Base-by-base conservation (phyloP, 176 grass and related monocot species). In the Avena insularis region DNA sequence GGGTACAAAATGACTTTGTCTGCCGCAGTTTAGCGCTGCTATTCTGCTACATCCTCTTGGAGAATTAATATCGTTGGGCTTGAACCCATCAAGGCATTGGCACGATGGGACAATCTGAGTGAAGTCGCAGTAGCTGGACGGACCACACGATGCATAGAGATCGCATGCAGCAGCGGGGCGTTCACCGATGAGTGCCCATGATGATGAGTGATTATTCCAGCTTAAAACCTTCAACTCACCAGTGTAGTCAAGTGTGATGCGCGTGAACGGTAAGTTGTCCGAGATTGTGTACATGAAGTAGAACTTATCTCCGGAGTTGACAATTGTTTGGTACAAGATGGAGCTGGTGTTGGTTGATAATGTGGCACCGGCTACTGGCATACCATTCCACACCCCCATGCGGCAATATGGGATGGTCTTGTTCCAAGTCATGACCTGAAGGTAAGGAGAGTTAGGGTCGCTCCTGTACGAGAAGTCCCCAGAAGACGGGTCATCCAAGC, bases 41-140 rank as follows among this genome's bases (percentile, higher is more conserved):
- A 13, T 92, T 57, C 91, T 87, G 0, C 53, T n/a, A 64, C 91
- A 92, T 14, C 91, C 88, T 35, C 21, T 58, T 1, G 65, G 50
- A 15, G 16, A 66, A 12, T 51, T 36, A 6, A 8, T 11, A 40
- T 68, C 50, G 4, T 71, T 1, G 61, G 67, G 49, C 49, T 87
- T 45, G 12, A 93, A 93, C 2, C 91, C 91, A 3, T 72, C 29
- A 2, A 87, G 80, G 33, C 88, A 93, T 1, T 16, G 35, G 61
- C 91, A 93, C 3, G 57, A 15, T 17, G 82, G 69, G 38, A 15
- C 13, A 5, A 4, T 72, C 10, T 21, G 14, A 38, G 65, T 4
- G 9, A 25, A 3, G 83, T 88, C 72, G 1, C 93, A 86, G 6
- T 83, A 86, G 0, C 90, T 74, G 17, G 70, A 92, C 0, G 79